These are phyloP conservation scores for Cryptomeria japonica DNA, from an alignment of 75 land plant genomes.

Conservation along the genomic window DNA sequence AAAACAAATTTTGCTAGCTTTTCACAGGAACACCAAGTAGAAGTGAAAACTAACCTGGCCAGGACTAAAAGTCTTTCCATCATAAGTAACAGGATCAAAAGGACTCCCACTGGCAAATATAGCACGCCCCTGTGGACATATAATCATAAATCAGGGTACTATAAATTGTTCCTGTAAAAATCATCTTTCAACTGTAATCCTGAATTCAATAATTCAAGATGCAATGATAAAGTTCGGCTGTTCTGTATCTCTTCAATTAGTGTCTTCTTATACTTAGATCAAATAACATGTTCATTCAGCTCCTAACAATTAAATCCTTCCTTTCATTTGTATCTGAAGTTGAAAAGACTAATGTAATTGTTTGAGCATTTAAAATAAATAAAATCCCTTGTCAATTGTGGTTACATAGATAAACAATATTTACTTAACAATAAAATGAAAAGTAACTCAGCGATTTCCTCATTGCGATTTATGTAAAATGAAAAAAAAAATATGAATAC, in stretches of 20 bases:
- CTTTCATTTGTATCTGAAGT: not conserved
- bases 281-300: not conserved
- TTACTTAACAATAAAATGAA: not conserved
- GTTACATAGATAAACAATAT: not conserved
- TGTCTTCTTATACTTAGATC: not conserved
- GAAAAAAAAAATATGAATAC: slow-evolving; percentile 28
- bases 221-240: not conserved
- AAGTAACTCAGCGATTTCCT: not conserved
- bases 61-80: slow-evolving; percentile 69
- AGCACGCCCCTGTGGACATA: slow-evolving; percentile 68
- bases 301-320: not conserved
- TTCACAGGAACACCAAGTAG: not conserved
- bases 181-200: not conserved
- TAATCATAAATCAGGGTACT: not conserved
- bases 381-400: not conserved
- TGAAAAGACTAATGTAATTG: not conserved
- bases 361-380: not conserved
- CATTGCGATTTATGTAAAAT: not conserved
- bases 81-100: slow-evolving; percentile 76
- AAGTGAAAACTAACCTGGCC: slow-evolving; percentile 65
- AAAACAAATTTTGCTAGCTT: not conserved
- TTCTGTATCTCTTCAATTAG: not conserved
- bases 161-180: not conserved
- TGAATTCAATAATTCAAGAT: not conserved
- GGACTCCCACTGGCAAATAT: slow-evolving; percentile 97